Evolutionary conservation across 2,329 filamentous ascomycete genomes (phyloP), one percentile per base, ranked within the genome.

Genomic region (Orbilia brochopaga): DNA sequence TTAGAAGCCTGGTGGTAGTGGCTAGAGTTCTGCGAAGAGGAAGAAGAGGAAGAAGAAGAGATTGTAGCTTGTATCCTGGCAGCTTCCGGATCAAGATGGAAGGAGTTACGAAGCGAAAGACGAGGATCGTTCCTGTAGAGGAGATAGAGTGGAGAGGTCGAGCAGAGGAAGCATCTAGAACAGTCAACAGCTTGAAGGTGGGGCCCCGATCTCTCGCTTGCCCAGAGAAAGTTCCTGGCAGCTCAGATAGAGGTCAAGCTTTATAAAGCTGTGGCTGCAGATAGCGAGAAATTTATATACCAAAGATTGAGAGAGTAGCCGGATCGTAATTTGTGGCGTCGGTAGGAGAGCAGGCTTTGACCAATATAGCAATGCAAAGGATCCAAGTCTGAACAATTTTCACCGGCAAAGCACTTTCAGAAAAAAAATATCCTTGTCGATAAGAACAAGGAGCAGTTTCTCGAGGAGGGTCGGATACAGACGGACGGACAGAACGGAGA

Each of bases 361-460:
- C 17, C 46, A 51, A 27, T 51, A 51, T 51, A 42, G 37, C 37
- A 32, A 32, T 32, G 10, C 32, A 30, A n/a, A 53, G 35, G 54
- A 46, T 54, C 32, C 44, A 52, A 59, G 40, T n/a, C 52, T 57
- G 37, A 35, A 50, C 46, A 51, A 69, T 58, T 58, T 62, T 40
- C 50, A 24, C 37, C 58, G 21, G 48, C 23, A 54, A 37, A 54
- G 3, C 13, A 52, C 24, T 15, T 11, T 11, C 1, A 42, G 27
- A 35, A 50, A 24, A 19, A 13, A 35, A 42, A 42, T 46, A 42
- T 60, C 21, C 58, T 69, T 61, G 32, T 32, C 46, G 65, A 69
- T 62, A 62, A 69, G 58, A 69, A 8, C 27, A 61, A 40, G 59
- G 54, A 54, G 54, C 17, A n/a, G 42, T 30, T 63, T 48, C n/a